Evolutionary conservation across 345 rosid genomes (phyloP), one percentile per base, ranked within the genome.

Genomic region (Populus deltoides): DNA sequence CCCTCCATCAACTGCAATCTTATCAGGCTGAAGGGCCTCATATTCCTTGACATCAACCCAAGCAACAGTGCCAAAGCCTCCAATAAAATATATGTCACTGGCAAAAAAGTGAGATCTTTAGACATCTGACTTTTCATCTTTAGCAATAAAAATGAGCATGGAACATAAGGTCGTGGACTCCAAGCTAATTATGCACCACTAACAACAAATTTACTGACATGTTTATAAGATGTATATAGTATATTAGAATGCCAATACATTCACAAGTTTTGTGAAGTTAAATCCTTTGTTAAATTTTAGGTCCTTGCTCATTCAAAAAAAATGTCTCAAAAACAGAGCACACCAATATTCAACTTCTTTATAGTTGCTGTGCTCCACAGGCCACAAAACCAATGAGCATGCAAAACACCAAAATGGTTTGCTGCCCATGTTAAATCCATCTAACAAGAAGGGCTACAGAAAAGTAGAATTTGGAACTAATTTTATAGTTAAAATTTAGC

Each of bases 31-130:
- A 82, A 96, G 83, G 43, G 86, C 83, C 75, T 93, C 97, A 1
- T 92, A 93, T 84, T 96, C 98, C 81, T 86, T 87, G 70, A 93
- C 97, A 83, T 93, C 92, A 12, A 96, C 90, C 99, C 99, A 96
- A 29, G 99, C 98, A 79, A 93, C 97, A 53, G 98, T 93, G 77
- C 99, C 99, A 81, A 96, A 96, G 75, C 98, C 99, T 68, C 99
- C 99, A 75, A 96, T 92, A 85, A 96, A 96, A 82, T 96, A 96
- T 81, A 96, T 92, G 85, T 96, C 99, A 81, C 98, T 93, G 80
- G 82, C 18, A 78, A 66, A 53, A 59, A 27, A 59, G 24, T 59
- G 16, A 59, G 11, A 25, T 59, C 25, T 59, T 59, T 59, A 59
- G 63, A n/a, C 29, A 59, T 59, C 25, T 59, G 63, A 59, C 4